Conservation (phyloP, 23 red algal genomes). For the Gracilaria domingensis region DNA sequence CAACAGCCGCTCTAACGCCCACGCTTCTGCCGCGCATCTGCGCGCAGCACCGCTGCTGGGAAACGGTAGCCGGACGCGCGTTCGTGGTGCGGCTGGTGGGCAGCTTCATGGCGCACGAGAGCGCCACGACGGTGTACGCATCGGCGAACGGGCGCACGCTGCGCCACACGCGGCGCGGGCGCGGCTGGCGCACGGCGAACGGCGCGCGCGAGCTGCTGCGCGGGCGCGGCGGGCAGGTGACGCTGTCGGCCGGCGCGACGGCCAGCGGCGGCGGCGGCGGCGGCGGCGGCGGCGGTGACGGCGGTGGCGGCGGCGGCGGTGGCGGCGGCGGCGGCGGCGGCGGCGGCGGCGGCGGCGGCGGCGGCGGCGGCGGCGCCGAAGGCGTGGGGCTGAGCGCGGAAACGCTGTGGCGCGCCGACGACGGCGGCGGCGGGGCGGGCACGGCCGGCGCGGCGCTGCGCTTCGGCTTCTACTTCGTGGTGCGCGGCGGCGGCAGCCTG, state of each 20-base stretch:
- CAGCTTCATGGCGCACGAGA: neutral
- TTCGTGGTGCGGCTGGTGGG: conserved; percentile 5
- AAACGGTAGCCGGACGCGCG: neutral
- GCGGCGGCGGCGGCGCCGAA: neutral
- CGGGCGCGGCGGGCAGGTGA: neutral
- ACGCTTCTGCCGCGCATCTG: neutral
- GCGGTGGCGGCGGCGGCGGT: neutral
- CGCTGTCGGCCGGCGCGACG: neutral
- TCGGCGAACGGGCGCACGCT: neutral
- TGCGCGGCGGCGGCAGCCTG: neutral
- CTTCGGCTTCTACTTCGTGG: conserved; percentile 45
- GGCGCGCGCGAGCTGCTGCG: neutral
- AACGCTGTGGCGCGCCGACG: neutral
- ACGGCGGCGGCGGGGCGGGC: neutral
- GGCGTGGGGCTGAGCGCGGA: neutral
- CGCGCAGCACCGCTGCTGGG: neutral
- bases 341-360: neutral
- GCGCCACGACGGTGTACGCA: neutral
- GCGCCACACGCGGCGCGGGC: neutral
- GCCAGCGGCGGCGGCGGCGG: neutral
- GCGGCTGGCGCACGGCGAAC: neutral
- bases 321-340: neutral
- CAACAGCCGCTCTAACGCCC: neutral
- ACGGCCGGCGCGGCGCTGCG: conserved; percentile 15
- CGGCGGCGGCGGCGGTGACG: neutral